Base-by-base conservation (phyloP, 2,329 filamentous ascomycete genomes). In the Myriosclerotinia duriaeana region DNA sequence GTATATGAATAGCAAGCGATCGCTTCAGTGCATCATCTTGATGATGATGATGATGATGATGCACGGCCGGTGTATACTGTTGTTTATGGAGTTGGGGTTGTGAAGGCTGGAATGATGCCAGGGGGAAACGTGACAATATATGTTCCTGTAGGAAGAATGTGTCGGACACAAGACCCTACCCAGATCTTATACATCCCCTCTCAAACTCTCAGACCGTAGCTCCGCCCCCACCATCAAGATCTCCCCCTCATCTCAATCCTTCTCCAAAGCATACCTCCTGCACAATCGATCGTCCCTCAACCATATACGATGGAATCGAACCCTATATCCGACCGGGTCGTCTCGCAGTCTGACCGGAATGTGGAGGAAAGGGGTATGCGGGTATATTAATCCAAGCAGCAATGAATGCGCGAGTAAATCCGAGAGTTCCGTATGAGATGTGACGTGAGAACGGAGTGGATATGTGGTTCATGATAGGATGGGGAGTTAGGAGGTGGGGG, bases 281-380 rank as follows among this genome's bases (percentile, higher is more conserved):
- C 74, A 26, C 70, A 53, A 62, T 61, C 48, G 73, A 72, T 66
- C 70, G 60, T 55, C 69, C 77, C 54, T 86, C 83, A 52, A 82
- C 78, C 60, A 79, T 82, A 70, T 84, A 86, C 75, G 83, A 90
- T 73, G 85, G 84, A 8, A 75, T 80, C 48, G 92, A 96, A 74
- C 87, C 90, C 0, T 96, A 94, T 77, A 81, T 96, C 69, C 96
- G 94, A 78, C 79, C 97, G 1, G 92, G 92, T 6, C 85, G 92
- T 0, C 81, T 97, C 38, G 90, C 92, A 0, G 88, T 95, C 0
- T 71, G 90, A 17, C 79, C 82, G 11, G 81, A 85, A 36, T 91
- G 87, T 75, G 85, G 92, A 40, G 86, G 88, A 0, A 82, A 83
- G 68, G 85, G 86, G 14, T 80, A 96, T 42, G 88, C 86, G 0